Base-by-base conservation (phyloP, 352 stramenopile genomes). In the Phytophthora fragariae region DNA sequence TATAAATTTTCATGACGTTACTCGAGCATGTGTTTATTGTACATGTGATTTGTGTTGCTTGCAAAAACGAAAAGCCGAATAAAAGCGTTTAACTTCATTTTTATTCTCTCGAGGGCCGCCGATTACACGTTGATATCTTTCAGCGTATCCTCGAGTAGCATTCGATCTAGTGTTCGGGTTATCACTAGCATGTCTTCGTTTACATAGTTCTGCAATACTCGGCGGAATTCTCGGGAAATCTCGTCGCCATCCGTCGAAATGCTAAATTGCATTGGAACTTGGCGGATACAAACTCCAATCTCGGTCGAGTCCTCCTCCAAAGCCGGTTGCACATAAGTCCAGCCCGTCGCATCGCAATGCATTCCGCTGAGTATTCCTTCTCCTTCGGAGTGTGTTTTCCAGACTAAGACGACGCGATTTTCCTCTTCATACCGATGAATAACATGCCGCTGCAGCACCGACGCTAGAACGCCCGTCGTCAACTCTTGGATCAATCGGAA, bases 321-420 rank as follows among this genome's bases (percentile, higher is more conserved):
- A 53, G 41, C 50, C 9, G 57, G 58, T 19, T 47, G 33, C 33
- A 76, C 4, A 50, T 46, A 35, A 14, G 57, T 62, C 84, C 84
- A 91, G 1, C 84, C 84, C 0, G 81, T 89, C 39, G 86, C 78
- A 27, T 91, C 79, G 44, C 79, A 82, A 53, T 79, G 79, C 65
- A 88, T 74, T 0, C 72, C 77, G 55, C 70, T 76, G 46, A 82
- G 59, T 6, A 62, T 44, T 17, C 75, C 65, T 59, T 80, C 74
- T 5, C 80, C 78, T 46, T 89, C 73, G 0, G 73, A 76, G 19
- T 82, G 66, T 0, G 64, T 74, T 24, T 81, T 83, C 82, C 84
- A 91, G 24, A 88, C 77, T 11, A 85, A 65, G 17, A 90, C 76
- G 29, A 80, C 80, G 8, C 82, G 80, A 10, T 78, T 70, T 0